These are phyloP conservation scores for Aspergillus awamori DNA, from an alignment of 2,329 filamentous ascomycete genomes.

Conservation along the genomic window DNA sequence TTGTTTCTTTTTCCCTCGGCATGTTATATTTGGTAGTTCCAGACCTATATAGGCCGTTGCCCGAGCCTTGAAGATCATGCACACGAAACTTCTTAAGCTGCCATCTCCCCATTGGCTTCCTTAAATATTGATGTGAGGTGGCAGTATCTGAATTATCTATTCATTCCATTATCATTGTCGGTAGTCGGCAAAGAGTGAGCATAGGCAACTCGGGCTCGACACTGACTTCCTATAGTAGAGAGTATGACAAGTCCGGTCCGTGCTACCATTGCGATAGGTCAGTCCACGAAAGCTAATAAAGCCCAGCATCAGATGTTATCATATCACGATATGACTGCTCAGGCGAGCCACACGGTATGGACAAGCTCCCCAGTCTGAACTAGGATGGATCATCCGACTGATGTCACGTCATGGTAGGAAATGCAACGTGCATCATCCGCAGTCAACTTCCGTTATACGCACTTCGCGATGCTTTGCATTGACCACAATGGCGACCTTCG, in stretches of 20 bases:
- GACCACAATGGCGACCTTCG: conserved; percentile 38
- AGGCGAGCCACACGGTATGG: conserved; percentile 25
- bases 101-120: neutral
- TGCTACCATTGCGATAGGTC: conserved; percentile 22
- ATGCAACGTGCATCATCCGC: conserved; percentile 22
- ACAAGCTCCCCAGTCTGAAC: neutral
- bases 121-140: neutral
- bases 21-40: conserved; percentile 22
- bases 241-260: conserved; percentile 21
- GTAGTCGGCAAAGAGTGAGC: neutral
- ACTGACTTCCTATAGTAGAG: conserved; percentile 2
- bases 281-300: conserved; percentile 16
- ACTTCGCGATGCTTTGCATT: conserved; percentile 43
- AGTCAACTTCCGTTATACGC: conserved; percentile 33
- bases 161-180: neutral
- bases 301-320: conserved; percentile 21
- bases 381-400: conserved; percentile 12
- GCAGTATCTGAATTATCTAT: neutral
- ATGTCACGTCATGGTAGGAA: conserved; percentile 20
- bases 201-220: neutral
- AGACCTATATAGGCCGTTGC: conserved; percentile 9
- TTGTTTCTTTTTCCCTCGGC: neutral
- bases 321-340: conserved; percentile 26
- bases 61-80: conserved; percentile 1
- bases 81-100: conserved; percentile 5